Evolutionary conservation across 139 green algal genomes (phyloP).

Genomic region (Auxenochlorella protothecoides): DNA sequence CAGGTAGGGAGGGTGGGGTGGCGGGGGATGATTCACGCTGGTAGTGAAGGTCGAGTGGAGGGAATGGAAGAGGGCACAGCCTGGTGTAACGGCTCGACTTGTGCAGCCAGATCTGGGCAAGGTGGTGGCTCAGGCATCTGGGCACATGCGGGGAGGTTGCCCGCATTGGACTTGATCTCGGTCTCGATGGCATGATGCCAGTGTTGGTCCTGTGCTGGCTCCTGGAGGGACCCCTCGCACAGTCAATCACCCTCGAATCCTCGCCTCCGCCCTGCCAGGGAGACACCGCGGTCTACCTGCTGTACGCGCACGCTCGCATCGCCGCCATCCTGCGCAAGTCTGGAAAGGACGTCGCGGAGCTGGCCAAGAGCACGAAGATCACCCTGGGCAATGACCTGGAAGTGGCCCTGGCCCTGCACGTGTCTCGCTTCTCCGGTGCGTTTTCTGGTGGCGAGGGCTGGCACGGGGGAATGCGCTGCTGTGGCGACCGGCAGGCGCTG

Average conservation of each 20-base stretch:
- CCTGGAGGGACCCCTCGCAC: too few relatives aligned
- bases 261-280: constrained; percentile 32
- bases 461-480: background rate
- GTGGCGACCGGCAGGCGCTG: too few relatives aligned
- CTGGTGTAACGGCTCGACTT: too few relatives aligned
- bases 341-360: constrained; percentile 40
- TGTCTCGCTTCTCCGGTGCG: constrained; percentile 35
- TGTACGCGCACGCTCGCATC: constrained; percentile 94
- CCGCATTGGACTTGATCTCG: too few relatives aligned
- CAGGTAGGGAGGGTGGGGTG: constrained; percentile 28
- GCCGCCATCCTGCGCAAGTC: constrained; percentile 67
- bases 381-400: constrained; percentile 32
- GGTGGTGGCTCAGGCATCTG: too few relatives aligned
- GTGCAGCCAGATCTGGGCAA: too few relatives aligned
- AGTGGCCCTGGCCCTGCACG: constrained; percentile 51
- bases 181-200: background rate
- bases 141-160: too few relatives aligned
- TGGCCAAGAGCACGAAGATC: constrained; percentile 30
- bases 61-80: too few relatives aligned
- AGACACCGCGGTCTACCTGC: constrained; percentile 97
- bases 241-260: background rate
- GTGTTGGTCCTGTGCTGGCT: too few relatives aligned
- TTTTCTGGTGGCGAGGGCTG: background rate
- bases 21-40: background rate
- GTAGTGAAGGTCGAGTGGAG: background rate